A percentile compares a stretch with the other conserved stretches of the same genome.
These are phyloP conservation scores for Pseudozyma pruni DNA, from an alignment of 1,284 basidiomycete genomes.

Conservation along the genomic window DNA sequence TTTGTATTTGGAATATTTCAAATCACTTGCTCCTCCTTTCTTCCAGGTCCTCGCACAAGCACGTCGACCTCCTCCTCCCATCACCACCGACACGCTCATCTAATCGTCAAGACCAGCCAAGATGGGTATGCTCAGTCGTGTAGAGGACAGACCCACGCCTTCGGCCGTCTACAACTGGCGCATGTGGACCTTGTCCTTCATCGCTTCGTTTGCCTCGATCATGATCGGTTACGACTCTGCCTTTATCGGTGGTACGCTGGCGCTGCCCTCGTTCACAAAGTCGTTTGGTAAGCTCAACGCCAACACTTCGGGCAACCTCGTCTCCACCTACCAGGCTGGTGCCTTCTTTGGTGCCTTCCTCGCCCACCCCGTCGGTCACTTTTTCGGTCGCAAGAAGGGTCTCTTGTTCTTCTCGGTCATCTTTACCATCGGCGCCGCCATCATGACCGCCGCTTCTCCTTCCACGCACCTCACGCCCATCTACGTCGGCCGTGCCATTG, in stretches of 20 bases:
- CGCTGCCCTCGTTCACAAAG: slow-evolving; percentile 70
- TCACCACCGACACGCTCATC: background rate
- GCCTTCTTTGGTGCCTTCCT: slow-evolving; percentile 59
- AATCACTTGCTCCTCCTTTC: background rate
- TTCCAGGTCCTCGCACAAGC: background rate
- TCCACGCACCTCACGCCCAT: slow-evolving; percentile 49
- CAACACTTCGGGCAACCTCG: slow-evolving; percentile 70
- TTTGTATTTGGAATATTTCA: background rate
- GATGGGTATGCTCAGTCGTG: slow-evolving; percentile 35
- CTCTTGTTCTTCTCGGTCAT: slow-evolving; percentile 50
- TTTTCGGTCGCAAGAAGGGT: slow-evolving; percentile 45
- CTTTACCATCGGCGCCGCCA: slow-evolving; percentile 60
- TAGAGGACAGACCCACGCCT: slow-evolving; percentile 71
- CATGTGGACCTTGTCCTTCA: slow-evolving; percentile 69
- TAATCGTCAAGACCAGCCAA: too few species aligned
- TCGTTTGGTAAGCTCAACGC: slow-evolving; percentile 69
- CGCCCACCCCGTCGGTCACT: slow-evolving; percentile 42
- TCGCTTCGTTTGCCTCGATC: slow-evolving; percentile 69
- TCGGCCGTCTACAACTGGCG: slow-evolving; percentile 72
- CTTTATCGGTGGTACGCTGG: slow-evolving; percentile 71
- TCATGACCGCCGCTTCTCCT: slow-evolving; percentile 50
- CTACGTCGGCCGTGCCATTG: slow-evolving; percentile 68
- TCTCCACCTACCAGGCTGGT: slow-evolving; percentile 71
- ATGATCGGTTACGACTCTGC: slow-evolving; percentile 71
- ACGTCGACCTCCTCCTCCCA: background rate